Conservation (phyloP, 371 early-diverging fungal genomes). For the Blakeslea trispora region DNA sequence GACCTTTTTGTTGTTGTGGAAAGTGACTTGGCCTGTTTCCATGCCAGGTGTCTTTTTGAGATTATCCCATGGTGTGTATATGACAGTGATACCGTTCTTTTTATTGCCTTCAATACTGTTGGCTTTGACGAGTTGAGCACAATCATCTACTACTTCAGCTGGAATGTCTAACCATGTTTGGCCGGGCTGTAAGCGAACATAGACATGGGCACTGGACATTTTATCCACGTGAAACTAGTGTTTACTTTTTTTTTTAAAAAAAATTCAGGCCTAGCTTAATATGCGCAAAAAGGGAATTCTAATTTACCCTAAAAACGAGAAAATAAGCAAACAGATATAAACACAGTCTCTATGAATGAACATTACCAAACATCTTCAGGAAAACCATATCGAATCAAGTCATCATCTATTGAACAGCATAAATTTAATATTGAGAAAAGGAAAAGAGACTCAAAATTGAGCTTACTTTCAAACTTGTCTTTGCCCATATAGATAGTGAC, state of each 20-base stretch:
- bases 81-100: constrained; percentile 77
- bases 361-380: constrained; percentile 89
- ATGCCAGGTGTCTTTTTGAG: constrained; percentile 90
- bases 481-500: constrained; percentile 94
- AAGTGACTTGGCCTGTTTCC: constrained; percentile 95
- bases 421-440: not conserved
- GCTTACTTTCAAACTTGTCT: constrained; percentile 93
- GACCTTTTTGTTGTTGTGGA: constrained; percentile 77
- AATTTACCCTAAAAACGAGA: no score
- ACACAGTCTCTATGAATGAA: no score
- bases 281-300: no score
- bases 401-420: constrained; percentile 87
- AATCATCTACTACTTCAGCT: constrained; percentile 72
- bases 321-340: no score
- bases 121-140: constrained; percentile 94
- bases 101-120: constrained; percentile 79
- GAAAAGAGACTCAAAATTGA: not conserved
- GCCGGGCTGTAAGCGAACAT: constrained; percentile 76
- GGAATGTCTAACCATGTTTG: constrained; percentile 86
- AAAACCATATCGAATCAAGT: constrained; percentile 93
- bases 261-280: no score
- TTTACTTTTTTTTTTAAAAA: not conserved
- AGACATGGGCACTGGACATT: constrained; percentile 95
- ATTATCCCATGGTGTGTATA: constrained; percentile 96
- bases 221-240: constrained; percentile 95